These are phyloP conservation scores for Cyclotella cryptica DNA, from an alignment of 108 stramenopile species.

Conservation along the genomic window DNA sequence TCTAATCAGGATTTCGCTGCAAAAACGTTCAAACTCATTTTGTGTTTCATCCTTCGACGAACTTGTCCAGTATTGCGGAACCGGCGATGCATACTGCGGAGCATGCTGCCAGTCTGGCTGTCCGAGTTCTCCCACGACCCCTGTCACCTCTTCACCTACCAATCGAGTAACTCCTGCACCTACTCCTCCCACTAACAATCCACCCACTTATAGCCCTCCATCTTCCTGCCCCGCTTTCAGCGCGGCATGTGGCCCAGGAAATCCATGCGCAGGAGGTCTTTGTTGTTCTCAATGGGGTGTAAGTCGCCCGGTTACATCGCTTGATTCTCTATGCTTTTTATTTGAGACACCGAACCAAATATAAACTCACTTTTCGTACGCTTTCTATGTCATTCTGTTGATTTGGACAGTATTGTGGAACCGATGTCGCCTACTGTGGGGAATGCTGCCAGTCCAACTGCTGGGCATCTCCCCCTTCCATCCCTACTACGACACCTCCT, in stretches of 20 bases:
- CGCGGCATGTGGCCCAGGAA: slow-evolving; percentile 18
- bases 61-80: slow-evolving; percentile 1
- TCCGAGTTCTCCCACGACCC: background rate
- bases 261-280: slow-evolving; percentile 10
- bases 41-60: background rate
- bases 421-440: background rate
- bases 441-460: slow-evolving; percentile 13
- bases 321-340: background rate
- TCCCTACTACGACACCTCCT: slow-evolving; percentile 12
- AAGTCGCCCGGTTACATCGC: background rate
- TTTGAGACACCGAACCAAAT: background rate
- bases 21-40: background rate
- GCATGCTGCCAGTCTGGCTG: slow-evolving; percentile 7
- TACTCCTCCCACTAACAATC: background rate
- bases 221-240: background rate
- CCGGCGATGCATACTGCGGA: slow-evolving; percentile 1
- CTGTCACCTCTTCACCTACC: background rate
- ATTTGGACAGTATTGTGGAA: slow-evolving; percentile 4
- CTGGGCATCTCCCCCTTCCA: background rate
- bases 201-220: slow-evolving; percentile 8
- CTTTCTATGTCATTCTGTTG: background rate
- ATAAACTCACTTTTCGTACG: background rate
- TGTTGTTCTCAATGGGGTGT: slow-evolving; percentile 29
- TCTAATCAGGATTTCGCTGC: background rate
- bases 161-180: background rate